Conservation (phyloP, 257 asterid genomes). For the Marsdenia floribunda region DNA sequence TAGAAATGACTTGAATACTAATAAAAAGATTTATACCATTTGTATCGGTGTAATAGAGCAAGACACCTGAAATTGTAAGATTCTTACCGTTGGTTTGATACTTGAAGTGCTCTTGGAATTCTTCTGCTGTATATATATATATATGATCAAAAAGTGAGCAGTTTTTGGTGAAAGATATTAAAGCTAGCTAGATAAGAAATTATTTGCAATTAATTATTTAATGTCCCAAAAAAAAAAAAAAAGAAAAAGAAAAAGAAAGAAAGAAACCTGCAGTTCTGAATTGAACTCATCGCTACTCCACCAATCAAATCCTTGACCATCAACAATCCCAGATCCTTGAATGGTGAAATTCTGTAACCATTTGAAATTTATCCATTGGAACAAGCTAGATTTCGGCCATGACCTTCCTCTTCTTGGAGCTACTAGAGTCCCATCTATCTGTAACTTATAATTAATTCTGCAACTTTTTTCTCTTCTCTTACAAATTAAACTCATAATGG, state of each 20-base stretch:
- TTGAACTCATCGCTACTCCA: conserved; percentile 39
- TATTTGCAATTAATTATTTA: not conserved
- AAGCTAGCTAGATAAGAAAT: not conserved
- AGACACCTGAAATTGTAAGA: not conserved
- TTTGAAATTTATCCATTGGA: conserved; percentile 77
- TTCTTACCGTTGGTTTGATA: conserved; percentile 73
- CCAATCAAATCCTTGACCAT: conserved; percentile 87
- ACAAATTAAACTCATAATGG: too few relatives aligned
- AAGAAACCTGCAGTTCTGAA: conserved; percentile 28
- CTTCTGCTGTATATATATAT: conserved; percentile 36
- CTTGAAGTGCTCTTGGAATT: conserved; percentile 27
- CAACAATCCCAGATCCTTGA: conserved; percentile 66
- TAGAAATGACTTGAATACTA: too few relatives aligned
- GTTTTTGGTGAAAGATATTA: too few relatives aligned
- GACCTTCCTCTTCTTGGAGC: conserved; percentile 61
- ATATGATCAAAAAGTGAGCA: not conserved
- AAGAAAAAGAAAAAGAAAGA: not conserved
- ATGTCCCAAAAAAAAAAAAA: too few relatives aligned
- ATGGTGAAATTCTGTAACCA: conserved; percentile 65
- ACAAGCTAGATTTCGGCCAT: conserved; percentile 59
- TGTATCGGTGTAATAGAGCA: too few relatives aligned
- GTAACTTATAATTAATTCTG: conserved; percentile 15
- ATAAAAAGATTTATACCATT: too few relatives aligned
- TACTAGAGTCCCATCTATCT: conserved; percentile 63
- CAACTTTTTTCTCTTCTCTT: too few relatives aligned